These are phyloP conservation scores for Draba incana DNA, from an alignment of 345 rosid species.

Conservation along the genomic window DNA sequence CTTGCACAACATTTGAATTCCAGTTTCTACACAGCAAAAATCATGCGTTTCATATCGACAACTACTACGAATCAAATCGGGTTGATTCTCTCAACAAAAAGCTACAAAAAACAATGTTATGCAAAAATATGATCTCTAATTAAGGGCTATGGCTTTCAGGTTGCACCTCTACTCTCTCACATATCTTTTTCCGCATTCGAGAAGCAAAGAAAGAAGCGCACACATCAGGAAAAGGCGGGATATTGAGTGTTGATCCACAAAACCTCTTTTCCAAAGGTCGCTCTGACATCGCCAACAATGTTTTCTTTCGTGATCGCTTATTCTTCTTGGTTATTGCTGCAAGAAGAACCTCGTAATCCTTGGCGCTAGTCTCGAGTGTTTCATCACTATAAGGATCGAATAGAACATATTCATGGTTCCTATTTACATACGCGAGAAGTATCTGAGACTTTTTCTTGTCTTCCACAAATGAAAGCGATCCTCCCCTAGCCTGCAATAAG, in stretches of 20 bases:
- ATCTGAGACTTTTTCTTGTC: slow-evolving; percentile 42
- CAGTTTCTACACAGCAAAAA: neutral
- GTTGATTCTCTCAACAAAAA: neutral
- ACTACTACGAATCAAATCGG: neutral
- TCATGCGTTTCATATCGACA: neutral
- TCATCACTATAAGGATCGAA: slow-evolving; percentile 65
- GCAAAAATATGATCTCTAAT: neutral
- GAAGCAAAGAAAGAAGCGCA: slow-evolving; percentile 64
- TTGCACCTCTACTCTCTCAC: slow-evolving; percentile 1
- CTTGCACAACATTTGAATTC: neutral
- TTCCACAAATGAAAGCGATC: slow-evolving; percentile 62
- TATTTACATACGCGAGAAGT: slow-evolving; percentile 63
- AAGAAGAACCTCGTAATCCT: slow-evolving; percentile 17
- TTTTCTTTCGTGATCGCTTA: slow-evolving; percentile 28
- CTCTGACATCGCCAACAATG: slow-evolving; percentile 48
- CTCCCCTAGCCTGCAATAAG: slow-evolving; percentile 40
- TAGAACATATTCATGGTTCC: slow-evolving; percentile 70
- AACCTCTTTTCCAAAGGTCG: slow-evolving; percentile 71
- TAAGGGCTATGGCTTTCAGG: slow-evolving; percentile 19
- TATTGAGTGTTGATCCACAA: slow-evolving; percentile 57
- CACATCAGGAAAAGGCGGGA: slow-evolving; percentile 67
- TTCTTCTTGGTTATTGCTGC: slow-evolving; percentile 21
- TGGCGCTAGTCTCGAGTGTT: slow-evolving; percentile 13
- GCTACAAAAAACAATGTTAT: neutral
- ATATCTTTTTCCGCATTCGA: slow-evolving; percentile 56